Evolutionary conservation across 768 basidiomycete species (phyloP), one percentile per base, ranked within the genome.

Genomic region (Aureoboletus auriporus): DNA sequence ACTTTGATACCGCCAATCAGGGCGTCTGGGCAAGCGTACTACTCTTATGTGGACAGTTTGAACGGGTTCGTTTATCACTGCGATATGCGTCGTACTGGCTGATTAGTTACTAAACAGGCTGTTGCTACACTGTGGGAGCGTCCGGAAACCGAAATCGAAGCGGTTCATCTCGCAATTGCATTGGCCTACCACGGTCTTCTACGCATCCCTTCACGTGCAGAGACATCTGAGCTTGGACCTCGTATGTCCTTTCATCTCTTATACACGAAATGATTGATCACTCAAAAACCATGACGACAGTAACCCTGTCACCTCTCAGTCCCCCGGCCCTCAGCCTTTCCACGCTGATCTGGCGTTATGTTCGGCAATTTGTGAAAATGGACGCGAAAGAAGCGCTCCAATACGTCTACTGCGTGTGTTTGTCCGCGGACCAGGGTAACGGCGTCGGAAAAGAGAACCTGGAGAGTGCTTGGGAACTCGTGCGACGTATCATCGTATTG

Each of bases 341-440:
- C 1, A 89, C 90, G 4, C 66, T 97, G 17, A 80, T 93, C 50
- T 93, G 93, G 82, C 87, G 93, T 13, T 97, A 99, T 62, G 83
- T 96, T 38, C 82, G 92, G 31, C 88, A 86, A 51, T 96, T 98
- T 63, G 89, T 88, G 26, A 89, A 86, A 69, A 82, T 91, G 77
- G 95, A 96, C 57, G 88, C 94, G 0, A 86, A 88, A 60, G 90
- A 94, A 59, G 95, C 94, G 0, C 69, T 99, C 43, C 93, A 99
- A 68, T 98, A 97, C 56, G 87, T 94, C 20, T 93, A 93, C 61
- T 88, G 88, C 50, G 78, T 96, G 6, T 82, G 84, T 47, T 77
- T 97, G 6, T 77, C 79, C 26, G 75, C 83, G 8, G 92, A 95
- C 63, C 83, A 89, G 33, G 73, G 77, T 8, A 72, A 74, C 3